Conservation (phyloP, 2,329 filamentous ascomycete genomes). For the Colletotrichum lupini region DNA sequence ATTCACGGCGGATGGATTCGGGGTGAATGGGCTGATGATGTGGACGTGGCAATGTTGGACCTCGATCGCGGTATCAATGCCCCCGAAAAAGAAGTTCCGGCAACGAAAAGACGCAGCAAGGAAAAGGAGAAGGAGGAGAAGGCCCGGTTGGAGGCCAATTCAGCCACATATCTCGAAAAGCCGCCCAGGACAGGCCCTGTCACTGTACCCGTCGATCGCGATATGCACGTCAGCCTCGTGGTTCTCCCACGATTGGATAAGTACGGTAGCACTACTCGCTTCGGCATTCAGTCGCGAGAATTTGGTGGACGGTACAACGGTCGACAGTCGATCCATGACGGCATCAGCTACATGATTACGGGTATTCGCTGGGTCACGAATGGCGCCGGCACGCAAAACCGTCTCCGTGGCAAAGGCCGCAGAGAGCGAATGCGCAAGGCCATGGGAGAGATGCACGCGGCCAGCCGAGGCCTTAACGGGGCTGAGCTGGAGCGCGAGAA, state of each 20-base stretch:
- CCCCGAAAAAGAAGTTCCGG: slow-evolving; percentile 30
- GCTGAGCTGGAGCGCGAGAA: slow-evolving; percentile 30
- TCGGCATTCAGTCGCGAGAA: slow-evolving; percentile 83
- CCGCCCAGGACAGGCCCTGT: slow-evolving; percentile 73
- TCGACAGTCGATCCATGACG: slow-evolving; percentile 72
- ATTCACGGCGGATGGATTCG: slow-evolving; percentile 94
- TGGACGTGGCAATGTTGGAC: slow-evolving; percentile 76
- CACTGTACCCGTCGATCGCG: slow-evolving; percentile 73
- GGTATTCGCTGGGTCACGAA: slow-evolving; percentile 86
- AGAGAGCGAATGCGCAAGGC: slow-evolving; percentile 68
- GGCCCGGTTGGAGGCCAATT: slow-evolving; percentile 47
- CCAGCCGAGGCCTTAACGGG: slow-evolving; percentile 31
- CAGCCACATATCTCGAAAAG: slow-evolving; percentile 57
- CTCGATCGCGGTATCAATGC: slow-evolving; percentile 52
- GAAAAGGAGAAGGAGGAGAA: slow-evolving; percentile 43
- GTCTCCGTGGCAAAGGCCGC: slow-evolving; percentile 65
- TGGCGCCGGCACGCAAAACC: slow-evolving; percentile 71
- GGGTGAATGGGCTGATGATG: slow-evolving; percentile 85
- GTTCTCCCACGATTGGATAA: slow-evolving; percentile 83
- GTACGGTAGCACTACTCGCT: slow-evolving; percentile 80
- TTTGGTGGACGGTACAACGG: slow-evolving; percentile 71
- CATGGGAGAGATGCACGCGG: slow-evolving; percentile 61
- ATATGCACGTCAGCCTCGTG: slow-evolving; percentile 87
- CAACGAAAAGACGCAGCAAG: slow-evolving; percentile 47
- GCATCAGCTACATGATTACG: slow-evolving; percentile 88